A percentile compares a stretch with the other conserved stretches of the same genome.
phyloP scores from a whole-genome alignment of 2,329 filamentous ascomycete species.

The Rutstroemia sydowiana region DNA sequence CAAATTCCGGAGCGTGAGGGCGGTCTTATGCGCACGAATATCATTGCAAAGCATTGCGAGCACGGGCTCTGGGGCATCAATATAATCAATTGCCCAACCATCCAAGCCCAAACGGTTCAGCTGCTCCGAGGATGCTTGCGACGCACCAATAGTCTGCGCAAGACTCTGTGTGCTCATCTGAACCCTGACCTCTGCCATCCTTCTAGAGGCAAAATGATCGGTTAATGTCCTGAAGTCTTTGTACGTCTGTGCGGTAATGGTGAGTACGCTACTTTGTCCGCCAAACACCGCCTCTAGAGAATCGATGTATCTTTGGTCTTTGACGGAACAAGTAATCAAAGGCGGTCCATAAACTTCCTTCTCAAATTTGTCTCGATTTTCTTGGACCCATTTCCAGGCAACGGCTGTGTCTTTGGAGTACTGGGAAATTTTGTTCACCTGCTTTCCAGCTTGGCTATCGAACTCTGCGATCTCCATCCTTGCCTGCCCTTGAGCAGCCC shows the following conservation, averaged over 20 bases:
- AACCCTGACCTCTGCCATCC: conserved; percentile 62
- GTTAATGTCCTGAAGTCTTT: conserved; percentile 70
- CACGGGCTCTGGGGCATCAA: conserved; percentile 76
- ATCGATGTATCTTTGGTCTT: conserved; percentile 48
- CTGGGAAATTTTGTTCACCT: conserved; percentile 56
- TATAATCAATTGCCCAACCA: conserved; percentile 69
- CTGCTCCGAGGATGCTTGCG: conserved; percentile 43
- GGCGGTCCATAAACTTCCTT: conserved; percentile 59
- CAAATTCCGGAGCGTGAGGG: conserved; percentile 56
- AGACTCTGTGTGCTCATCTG: conserved; percentile 44
- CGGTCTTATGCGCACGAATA: conserved; percentile 60
- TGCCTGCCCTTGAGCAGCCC: conserved; percentile 33
- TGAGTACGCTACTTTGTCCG: conserved; percentile 41
- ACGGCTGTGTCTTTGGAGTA: conserved; percentile 55
- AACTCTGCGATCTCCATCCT: conserved; percentile 49
- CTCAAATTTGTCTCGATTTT: conserved; percentile 55
- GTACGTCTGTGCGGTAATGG: conserved; percentile 68
- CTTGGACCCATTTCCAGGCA: conserved; percentile 77
- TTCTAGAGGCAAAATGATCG: conserved; percentile 56
- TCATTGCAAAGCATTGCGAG: conserved; percentile 82
- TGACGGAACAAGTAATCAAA: conserved; percentile 56
- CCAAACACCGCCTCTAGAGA: conserved; percentile 52
- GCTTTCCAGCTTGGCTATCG: conserved; percentile 68
- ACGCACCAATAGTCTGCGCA: conserved; percentile 39
- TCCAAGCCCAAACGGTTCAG: conserved; percentile 60